These are phyloP conservation scores for Glycine tomentella DNA, from an alignment of 306 rosid species.

Conservation along the genomic window DNA sequence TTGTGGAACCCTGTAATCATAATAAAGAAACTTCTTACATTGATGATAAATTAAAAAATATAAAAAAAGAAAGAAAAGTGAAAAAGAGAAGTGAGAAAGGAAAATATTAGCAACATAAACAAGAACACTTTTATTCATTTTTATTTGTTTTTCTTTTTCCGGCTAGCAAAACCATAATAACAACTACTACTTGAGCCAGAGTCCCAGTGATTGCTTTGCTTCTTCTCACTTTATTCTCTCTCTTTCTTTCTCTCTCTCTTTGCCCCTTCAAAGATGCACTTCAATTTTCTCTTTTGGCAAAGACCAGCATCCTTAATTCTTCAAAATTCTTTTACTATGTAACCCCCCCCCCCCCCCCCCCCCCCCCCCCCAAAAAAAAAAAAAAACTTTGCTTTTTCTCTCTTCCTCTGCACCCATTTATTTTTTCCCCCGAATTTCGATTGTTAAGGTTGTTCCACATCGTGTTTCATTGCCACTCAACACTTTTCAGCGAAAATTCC, in stretches of 20 bases:
- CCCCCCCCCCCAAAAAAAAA: not conserved
- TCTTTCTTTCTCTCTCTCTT: constrained; percentile 29
- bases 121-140: not conserved
- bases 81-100: constrained; percentile 20
- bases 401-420: constrained; percentile 40
- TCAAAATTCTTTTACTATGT: constrained; percentile 33
- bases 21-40: not conserved
- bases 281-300: constrained; percentile 49
- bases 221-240: constrained; percentile 45
- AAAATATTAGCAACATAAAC: constrained; percentile 17
- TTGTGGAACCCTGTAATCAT: too few species aligned
- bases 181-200: constrained; percentile 58
- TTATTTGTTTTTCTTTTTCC: not conserved
- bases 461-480: constrained; percentile 38
- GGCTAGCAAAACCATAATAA: constrained; percentile 35
- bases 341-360: not conserved
- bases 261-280: constrained; percentile 42
- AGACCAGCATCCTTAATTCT: constrained; percentile 48
- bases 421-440: constrained; percentile 12
- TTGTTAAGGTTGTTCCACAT: constrained; percentile 48
- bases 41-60: not conserved
- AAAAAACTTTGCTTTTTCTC: constrained; percentile 17
- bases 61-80: not conserved
- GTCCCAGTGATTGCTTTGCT: constrained; percentile 53
- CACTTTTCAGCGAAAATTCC: constrained; percentile 55